Evolutionary conservation across 306 rosid genomes (phyloP).

Genomic region (Cucurbita maxima): DNA sequence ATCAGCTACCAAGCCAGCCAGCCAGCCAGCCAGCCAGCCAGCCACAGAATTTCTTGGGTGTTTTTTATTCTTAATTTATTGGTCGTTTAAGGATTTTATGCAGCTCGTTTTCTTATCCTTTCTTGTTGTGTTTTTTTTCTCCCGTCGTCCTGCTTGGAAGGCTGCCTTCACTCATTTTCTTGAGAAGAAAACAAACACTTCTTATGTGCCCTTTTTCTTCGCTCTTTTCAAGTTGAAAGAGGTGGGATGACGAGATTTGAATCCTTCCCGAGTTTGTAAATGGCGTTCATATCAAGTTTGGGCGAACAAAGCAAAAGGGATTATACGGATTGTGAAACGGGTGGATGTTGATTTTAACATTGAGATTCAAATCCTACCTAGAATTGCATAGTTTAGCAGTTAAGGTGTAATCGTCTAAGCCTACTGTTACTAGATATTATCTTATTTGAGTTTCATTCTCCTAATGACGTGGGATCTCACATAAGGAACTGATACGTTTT

Average conservation of each 20-base stretch:
- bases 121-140: not conserved
- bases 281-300: not conserved
- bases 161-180: not conserved
- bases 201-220: not conserved
- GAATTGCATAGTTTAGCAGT: no score
- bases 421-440: no score
- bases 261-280: not conserved
- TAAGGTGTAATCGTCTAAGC: no score
- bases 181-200: not conserved
- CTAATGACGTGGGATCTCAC: no score
- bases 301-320: no score
- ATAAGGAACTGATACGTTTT: not conserved
- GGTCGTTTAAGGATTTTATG: not conserved
- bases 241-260: not conserved
- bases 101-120: not conserved
- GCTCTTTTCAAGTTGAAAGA: not conserved
- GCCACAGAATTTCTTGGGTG: not conserved
- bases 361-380: no score
- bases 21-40: not conserved
- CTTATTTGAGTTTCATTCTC: no score
- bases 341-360: no score
- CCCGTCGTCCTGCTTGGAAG: not conserved
- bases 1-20: not conserved
- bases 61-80: not conserved
- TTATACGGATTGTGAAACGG: no score